Base-by-base conservation (phyloP, 208 protist genomes). In the Acanthamoeba sp. region DNA sequence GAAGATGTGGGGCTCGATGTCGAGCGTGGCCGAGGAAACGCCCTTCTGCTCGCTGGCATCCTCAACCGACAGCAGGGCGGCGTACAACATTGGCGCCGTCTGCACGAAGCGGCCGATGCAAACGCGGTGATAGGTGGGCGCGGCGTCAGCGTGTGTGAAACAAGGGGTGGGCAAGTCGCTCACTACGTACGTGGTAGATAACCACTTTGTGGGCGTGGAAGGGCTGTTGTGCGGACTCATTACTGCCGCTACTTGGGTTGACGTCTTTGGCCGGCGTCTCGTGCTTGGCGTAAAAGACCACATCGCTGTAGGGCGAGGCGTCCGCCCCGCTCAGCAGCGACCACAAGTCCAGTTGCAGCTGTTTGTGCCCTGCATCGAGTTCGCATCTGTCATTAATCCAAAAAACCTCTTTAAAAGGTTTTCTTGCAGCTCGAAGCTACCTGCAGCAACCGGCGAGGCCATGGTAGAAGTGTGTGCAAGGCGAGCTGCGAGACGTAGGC, bases 161-260 rank as follows among this genome's bases (percentile, higher is more conserved):
- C n/a, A n/a, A 45, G 4, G 2, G 14, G 12, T n/a, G 38, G 18
- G 0, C 5, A 48, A 48, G 22, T 32, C 0, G 12, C 6, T 12
- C 27, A 38, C 12, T 6, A n/a, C 69, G 38, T 78, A 78, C 69
- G 38, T 78, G 69, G 29, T 78, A 78, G 38, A 78, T 78, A 36
- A 78, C 34, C 20, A 78, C 69, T 78, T 78, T 78, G 69, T 78
- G 69, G 3, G 69, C 69, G 69, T 78, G 69, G 36, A 78, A 78
- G 9, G 69, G 18, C 34, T 73, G 64, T 29, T 32, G 12, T 20
- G 55, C 24, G 18, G 55, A 20, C 14, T 20, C 20, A 6, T 62
- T 22, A 4, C n/a, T 4, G 2, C 22, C 55, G 24, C 55, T n/a
- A 20, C 55, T n/a, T 5, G 0, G 14, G 9, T 9, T 20, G 64